Base-by-base conservation (phyloP, 371 early-diverging fungal species). In the Lichtheimia ramosa region DNA sequence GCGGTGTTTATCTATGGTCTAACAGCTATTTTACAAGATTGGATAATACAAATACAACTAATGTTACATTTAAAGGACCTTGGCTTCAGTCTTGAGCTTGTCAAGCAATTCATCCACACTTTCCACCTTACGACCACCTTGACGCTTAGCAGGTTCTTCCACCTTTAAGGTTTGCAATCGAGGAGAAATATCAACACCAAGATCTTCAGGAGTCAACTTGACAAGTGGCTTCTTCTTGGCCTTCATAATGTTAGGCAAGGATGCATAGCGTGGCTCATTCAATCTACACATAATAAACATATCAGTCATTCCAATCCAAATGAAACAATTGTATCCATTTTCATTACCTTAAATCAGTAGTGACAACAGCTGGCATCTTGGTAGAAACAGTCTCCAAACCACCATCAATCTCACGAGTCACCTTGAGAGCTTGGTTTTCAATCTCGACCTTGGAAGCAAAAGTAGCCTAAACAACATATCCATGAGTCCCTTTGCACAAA, bases 221-320 rank as follows among this genome's bases (percentile, higher is more conserved):
- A 81, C 75, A 67, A 99, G 76, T 25, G 95, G 94, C 89, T 99
- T 99, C 92, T 96, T 97, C 83, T 97, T 99, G 55, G 99, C 99
- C 87, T 99, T 98, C 97, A 96, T 96, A 71, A 96, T 96, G 83
- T 89, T 90, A 58, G 88, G 91, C 59, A 99, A 88, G 43, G 97
- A 93, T 16, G 96, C 98, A 68, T 92, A 98, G 52, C 97, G 89
- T 27, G 99, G 99, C 68, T 89, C 92, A 77, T 98, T 99, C 63
- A 98, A 82, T 39, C 92, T 94, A 64, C 18, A 21, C 20, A 27
- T 43, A 56, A 27, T 16, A 16, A 20, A 40, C 1, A 51, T 34
- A 34, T 34, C 1, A 34, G 34, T 34, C 8, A 34, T 34, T 10
- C 10, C 34, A 8, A 28, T 28, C 7, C 28, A 28, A 6, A 8